Conservation (phyloP, 352 stramenopile species). For the Bremia lactucae region DNA sequence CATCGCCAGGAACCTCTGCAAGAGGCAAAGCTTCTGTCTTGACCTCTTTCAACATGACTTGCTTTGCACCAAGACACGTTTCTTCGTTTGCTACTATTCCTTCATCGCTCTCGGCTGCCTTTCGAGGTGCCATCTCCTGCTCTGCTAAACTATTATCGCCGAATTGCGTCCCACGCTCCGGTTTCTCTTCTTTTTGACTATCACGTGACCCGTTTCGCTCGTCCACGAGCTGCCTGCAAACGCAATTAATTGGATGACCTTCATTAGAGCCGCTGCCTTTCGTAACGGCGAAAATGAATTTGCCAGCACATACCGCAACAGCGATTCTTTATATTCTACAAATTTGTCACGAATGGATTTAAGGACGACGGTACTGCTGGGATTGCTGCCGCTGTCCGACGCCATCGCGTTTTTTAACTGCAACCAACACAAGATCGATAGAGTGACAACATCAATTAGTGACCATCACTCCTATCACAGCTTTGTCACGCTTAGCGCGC, state of each 20-base stretch:
- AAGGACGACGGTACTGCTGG: conserved; percentile 33
- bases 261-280: too few relatives aligned
- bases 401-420: conserved; percentile 48
- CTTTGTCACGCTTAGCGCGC: not conserved
- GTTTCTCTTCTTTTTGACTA: conserved; percentile 7
- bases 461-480: conserved; percentile 10
- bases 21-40: too few relatives aligned
- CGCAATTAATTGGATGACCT: conserved; percentile 3
- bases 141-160: conserved; percentile 20
- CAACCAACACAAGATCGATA: conserved; percentile 16
- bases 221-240: conserved; percentile 47
- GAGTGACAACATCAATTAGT: conserved; percentile 13
- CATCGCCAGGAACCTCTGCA: too few relatives aligned
- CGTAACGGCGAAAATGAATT: too few relatives aligned
- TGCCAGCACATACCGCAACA: conserved; percentile 41
- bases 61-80: too few relatives aligned
- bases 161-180: conserved; percentile 1
- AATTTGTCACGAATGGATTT: conserved; percentile 47
- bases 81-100: not conserved
- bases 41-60: not conserved
- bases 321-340: conserved; percentile 58
- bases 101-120: not conserved
- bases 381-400: conserved; percentile 27
- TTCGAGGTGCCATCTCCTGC: not conserved
- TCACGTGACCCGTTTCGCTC: conserved; percentile 33